Percentiles rank a stretch among this genome's conserved stretches.
Conservation (phyloP, 768 basidiomycete genomes). For the Dendrothele bispora region DNA sequence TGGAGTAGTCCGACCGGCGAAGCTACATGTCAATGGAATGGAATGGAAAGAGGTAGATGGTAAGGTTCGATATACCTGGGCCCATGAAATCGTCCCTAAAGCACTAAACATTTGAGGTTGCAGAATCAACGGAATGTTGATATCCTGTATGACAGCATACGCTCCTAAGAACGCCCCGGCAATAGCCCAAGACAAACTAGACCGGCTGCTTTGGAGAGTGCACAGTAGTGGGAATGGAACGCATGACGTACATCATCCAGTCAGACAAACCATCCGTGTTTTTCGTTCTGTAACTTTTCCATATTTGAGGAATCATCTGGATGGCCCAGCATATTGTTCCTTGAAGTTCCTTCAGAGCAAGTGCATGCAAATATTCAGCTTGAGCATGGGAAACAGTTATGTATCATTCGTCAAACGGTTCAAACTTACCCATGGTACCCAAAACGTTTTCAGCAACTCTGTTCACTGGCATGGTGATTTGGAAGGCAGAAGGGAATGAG, state of each 20-base stretch:
- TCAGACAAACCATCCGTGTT: slow-evolving; percentile 69
- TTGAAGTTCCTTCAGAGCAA: too few species aligned
- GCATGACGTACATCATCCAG: slow-evolving; percentile 54
- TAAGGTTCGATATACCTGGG: slow-evolving; percentile 52
- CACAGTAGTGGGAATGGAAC: neutral
- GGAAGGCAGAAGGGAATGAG: too few species aligned
- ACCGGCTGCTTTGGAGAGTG: neutral
- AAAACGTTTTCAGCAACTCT: slow-evolving; percentile 62
- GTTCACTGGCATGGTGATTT: slow-evolving; percentile 42
- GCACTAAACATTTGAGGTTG: slow-evolving; percentile 67
- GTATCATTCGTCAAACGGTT: neutral
- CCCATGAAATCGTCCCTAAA: slow-evolving; percentile 62
- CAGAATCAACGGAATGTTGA: slow-evolving; percentile 72
- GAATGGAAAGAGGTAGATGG: too few species aligned
- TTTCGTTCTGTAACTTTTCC: slow-evolving; percentile 70
- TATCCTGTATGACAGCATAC: slow-evolving; percentile 61
- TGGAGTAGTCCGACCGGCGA: too few species aligned
- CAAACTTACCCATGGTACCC: slow-evolving; percentile 57
- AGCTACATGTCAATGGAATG: too few species aligned
- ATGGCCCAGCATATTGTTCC: slow-evolving; percentile 68
- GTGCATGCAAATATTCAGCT: too few species aligned
- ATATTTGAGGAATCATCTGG: slow-evolving; percentile 69
- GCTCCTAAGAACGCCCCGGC: slow-evolving; percentile 63
- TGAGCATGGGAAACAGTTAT: neutral
- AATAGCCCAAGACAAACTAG: slow-evolving; percentile 61